phyloP scores from a whole-genome alignment of 202 grass and related monocot species.

The Zoysia matrella region DNA sequence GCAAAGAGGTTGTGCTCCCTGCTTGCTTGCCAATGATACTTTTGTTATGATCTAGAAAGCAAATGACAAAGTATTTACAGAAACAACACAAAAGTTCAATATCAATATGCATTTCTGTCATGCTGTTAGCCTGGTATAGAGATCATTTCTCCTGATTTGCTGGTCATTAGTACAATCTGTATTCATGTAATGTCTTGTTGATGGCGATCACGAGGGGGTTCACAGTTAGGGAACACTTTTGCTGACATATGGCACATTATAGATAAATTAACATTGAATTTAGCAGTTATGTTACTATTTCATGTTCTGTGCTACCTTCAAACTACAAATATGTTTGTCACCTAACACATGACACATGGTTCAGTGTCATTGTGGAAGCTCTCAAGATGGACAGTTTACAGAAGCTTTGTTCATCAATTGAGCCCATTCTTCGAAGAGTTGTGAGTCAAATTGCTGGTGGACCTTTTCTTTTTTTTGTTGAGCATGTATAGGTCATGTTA shows the following conservation, averaged over 20 bases:
- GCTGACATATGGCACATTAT: background rate
- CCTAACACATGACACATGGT: background rate
- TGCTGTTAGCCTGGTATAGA: background rate
- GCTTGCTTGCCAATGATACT: background rate
- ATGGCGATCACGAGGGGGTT: background rate
- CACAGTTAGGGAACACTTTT: background rate
- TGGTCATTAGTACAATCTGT: slow-evolving; percentile 1
- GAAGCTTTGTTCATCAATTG: too few relatives aligned
- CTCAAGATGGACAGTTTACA: too few relatives aligned
- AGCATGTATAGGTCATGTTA: too few relatives aligned
- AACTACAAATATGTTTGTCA: slow-evolving; percentile 19
- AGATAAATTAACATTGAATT: slow-evolving; percentile 7
- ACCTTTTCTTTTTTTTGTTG: too few relatives aligned
- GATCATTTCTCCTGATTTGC: background rate
- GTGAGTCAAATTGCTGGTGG: too few relatives aligned
- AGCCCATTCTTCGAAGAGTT: too few relatives aligned
- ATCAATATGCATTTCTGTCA: background rate
- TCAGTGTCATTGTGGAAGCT: too few relatives aligned
- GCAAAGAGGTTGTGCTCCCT: background rate
- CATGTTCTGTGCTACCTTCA: background rate
- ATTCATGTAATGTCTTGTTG: slow-evolving; percentile 7
- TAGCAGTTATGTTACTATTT: background rate
- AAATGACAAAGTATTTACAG: background rate
- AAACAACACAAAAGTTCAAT: background rate
- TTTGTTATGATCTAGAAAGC: background rate